Evolutionary conservation across 2,329 filamentous ascomycete species (phyloP), one percentile per base, ranked within the genome.

Genomic region (Lachnellula occidentalis): DNA sequence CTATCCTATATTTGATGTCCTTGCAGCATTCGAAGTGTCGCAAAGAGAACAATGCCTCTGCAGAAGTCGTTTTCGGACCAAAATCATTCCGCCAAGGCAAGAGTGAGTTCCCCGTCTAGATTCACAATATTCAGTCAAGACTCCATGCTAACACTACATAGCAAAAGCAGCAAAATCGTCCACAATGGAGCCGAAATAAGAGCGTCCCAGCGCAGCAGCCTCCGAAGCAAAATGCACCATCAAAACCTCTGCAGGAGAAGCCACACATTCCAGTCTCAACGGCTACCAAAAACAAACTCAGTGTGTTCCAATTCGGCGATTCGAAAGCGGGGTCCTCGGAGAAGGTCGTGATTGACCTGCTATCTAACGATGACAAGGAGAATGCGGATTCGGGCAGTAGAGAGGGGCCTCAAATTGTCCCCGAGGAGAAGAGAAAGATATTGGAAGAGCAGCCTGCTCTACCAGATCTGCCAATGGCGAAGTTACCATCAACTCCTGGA

Each of bases 261-360:
- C 64, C 61, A 12, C 61, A 64, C 1, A 34, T 68, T 27, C 63
- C 64, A 36, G 56, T 71, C 31, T 85, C 83, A 39, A 75, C 80
- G 34, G 74, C 73, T 8, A 83, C 83, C 11, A 85, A 81, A 65
- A 80, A 73, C 58, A 86, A 85, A 63, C 73, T 86, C 34, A 79
- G 77, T 55, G 71, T 72, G 34, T 81, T 81, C 64, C 79, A 80
- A 53, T 85, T 82, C 59, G 72, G 75, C 17, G 55, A 56, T 7
- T 4, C 66, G 12, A 60, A 58, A 24, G 58, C 61, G 3, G 60
- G 66, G 21, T 54, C 62, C n/a, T 51, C 50, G 22, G 48, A 52
- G 50, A 66, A 61, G 36, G 15, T 51, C 2, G 50, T 59, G 14
- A 60, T 61, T 22, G 59, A 51, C 57, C 50, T 63, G 8, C 21